Conservation (phyloP, 2,329 filamentous ascomycete genomes). For the Diatrype stigma region DNA sequence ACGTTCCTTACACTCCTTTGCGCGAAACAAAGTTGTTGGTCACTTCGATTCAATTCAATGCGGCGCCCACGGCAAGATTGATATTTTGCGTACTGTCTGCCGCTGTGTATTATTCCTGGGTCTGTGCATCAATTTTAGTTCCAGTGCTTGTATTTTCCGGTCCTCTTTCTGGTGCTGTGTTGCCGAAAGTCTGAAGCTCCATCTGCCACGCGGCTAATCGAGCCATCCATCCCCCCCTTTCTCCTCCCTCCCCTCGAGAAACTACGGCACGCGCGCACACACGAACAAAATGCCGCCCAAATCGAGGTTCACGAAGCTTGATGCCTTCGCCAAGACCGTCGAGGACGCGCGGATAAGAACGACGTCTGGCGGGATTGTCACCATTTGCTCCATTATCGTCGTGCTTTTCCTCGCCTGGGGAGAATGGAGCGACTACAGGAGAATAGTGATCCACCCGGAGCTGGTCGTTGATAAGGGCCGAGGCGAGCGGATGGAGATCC, state of each 20-base stretch:
- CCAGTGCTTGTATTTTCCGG: conserved; percentile 5
- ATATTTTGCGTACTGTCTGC: conserved; percentile 4
- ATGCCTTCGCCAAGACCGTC: conserved; percentile 98
- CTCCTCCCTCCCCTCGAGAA: neutral
- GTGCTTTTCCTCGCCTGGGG: conserved; percentile 88
- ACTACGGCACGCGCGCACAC: neutral
- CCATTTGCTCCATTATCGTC: conserved; percentile 81
- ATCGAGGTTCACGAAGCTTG: conserved; percentile 91
- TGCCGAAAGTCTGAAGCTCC: too few species aligned
- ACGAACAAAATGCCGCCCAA: conserved; percentile 68
- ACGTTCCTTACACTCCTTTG: neutral
- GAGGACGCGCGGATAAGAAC: conserved; percentile 96
- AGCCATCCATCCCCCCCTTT: too few species aligned
- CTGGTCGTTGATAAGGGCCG: conserved; percentile 93
- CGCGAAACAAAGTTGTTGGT: neutral
- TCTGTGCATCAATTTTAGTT: conserved; percentile 2
- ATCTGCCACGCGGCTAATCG: too few species aligned
- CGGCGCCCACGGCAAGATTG: conserved; percentile 18
- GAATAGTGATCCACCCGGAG: conserved; percentile 83
- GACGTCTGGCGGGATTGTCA: conserved; percentile 91
- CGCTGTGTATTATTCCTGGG: conserved; percentile 5
- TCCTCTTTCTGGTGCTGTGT: neutral
- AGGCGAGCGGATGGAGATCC: conserved; percentile 99
- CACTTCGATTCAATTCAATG: conserved; percentile 14
- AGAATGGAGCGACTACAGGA: conserved; percentile 92